Evolutionary conservation across 1,139 yeast species (phyloP).

Genomic region (Kluyveromyces sp.): DNA sequence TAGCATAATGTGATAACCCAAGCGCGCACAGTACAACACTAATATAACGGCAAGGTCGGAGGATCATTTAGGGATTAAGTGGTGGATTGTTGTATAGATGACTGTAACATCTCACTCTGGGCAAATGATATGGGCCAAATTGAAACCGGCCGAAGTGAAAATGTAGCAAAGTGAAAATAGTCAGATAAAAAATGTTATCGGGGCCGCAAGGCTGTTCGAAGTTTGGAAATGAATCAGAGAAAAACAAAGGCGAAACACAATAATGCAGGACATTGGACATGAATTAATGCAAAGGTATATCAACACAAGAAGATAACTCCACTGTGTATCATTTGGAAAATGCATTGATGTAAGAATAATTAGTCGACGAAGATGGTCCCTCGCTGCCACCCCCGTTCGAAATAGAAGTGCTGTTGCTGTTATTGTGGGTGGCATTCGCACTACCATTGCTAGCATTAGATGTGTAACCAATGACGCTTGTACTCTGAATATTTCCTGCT

Average conservation of each 20-base stretch:
- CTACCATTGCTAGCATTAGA: background rate
- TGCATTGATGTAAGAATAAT: conserved; percentile 6
- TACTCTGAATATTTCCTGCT: background rate
- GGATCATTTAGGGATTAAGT: background rate
- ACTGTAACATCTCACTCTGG: background rate
- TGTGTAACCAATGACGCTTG: background rate
- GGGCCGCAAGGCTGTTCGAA: background rate
- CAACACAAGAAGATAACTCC: background rate
- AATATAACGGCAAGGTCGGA: background rate
- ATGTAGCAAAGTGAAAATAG: too few species aligned
- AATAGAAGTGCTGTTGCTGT: background rate
- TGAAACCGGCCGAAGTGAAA: background rate
- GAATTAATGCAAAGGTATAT: background rate
- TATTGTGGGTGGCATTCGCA: background rate
- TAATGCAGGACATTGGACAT: background rate
- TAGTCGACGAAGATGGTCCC: background rate
- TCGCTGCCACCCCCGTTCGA: background rate
- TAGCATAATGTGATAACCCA: background rate
- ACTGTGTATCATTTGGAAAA: conserved; percentile 5
- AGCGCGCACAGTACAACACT: background rate
- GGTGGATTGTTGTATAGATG: background rate
- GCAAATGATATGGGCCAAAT: background rate
- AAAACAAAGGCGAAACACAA: background rate
- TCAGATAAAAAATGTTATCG: background rate
- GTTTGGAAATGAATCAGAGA: background rate